Base-by-base conservation (phyloP, 1,139 yeast species). In the Kazachstania sp. region DNA sequence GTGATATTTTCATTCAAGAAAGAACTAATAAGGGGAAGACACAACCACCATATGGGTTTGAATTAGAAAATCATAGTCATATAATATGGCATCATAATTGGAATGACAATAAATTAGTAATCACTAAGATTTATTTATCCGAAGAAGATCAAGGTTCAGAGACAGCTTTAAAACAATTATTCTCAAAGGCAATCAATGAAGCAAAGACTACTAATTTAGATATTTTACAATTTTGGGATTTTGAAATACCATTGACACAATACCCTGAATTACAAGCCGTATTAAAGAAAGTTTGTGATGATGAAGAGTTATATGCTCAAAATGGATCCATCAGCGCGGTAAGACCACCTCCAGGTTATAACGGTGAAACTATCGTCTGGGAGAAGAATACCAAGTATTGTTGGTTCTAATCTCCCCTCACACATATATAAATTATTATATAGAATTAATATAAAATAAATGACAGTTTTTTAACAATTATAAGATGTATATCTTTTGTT, bases 31-130 rank as follows among this genome's bases (percentile, higher is more conserved):
- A 30, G 41, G 47, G 43, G 12, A 53, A 42, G 13, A 47, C 48
- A 6, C 43, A 46, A 19, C 43, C 46, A 35, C 51, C 56, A 19
- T 71, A 67, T 52, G 75, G 75, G 1, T 59, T 48, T 23, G 69
- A 66, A 19, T 39, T 51, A 37, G 48, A 50, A 18, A 59, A 59
- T 34, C 51, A 62, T 2, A 59, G 61, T 39, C 72, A 71, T 58
- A 61, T 74, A 19, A 60, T 74, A 30, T 75, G 79, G 79, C 67
- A 69, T 37, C 78, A 73, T 49, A 72, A 71, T 45, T 73, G 73
- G 69, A 68, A 66, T 48, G 66, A 57, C 19, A 57, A 65, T 37
- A 59, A 64, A 28, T 56, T 74, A 44, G 58, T 68, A 12, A 54
- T 72, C 13, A 39, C 71, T 8, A 64, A 57, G 38, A 28, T 65